Evolutionary conservation across 352 stramenopile species (phyloP), one percentile per base, ranked within the genome.

Genomic region (Pythium vanterpoolii): DNA sequence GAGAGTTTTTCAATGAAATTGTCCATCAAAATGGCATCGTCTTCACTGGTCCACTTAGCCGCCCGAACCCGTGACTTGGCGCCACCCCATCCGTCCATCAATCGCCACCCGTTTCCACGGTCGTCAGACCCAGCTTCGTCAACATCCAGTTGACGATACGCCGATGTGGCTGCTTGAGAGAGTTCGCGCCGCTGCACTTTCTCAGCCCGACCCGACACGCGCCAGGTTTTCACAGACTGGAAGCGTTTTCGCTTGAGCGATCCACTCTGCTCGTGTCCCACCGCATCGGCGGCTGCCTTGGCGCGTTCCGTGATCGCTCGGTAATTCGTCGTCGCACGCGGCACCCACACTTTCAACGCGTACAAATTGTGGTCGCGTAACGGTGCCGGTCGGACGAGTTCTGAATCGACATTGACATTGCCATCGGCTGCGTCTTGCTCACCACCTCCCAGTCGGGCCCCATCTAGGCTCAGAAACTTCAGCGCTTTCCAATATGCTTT

Each of bases 401-500:
- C 76, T n/a, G 67, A 64, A 62, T 89, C 74, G 21, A 82, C 36
- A 23, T 88, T 76, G 9, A 85, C 53, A 28, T 74, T 87, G 27
- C 87, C 52, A 45, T 64, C 69, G 14, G 76, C 69, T 3, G 50
- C 54, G 46, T 77, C 71, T 5, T 63, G 50, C 1, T 50, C 71
- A 16, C 68, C 60, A 27, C 38, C 81, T 9, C 82, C 77, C 39
- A 91, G 49, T 24, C 69, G 73, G 47, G 72, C 83, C 1, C 81
- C 79, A 54, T 93, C 82, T 3, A 90, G 52, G 34, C 76, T 86
- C 40, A 93, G 65, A 47, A 90, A 87, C n/a, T 74, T 72, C 28
- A 93, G 59, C 3, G 77, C 72, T 9, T 87, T 86, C 83, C 83
- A 93, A 39, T 87, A 93, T n/a, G 76, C 69, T 58, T 76, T 82